Percentiles rank a stretch among this genome's conserved stretches.
phyloP scores from a whole-genome alignment of 139 green algal species.

The Micractinium sp. region DNA sequence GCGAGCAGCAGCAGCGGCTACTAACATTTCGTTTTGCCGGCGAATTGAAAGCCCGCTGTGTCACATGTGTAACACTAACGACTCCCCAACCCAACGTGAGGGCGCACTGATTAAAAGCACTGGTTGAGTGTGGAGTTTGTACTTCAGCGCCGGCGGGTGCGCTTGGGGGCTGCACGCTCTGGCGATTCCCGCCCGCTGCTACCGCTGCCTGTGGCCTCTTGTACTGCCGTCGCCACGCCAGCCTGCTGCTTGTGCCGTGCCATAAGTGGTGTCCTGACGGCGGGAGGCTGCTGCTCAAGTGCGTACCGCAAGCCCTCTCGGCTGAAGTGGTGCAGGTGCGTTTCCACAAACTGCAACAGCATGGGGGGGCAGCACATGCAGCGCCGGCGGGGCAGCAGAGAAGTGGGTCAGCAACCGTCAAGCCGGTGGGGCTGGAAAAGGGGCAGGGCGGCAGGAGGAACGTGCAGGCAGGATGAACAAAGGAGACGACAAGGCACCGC shows the following conservation, averaged over 20 bases:
- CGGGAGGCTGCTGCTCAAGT: conserved; percentile 25
- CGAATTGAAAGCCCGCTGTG: too few relatives aligned
- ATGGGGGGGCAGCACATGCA: not conserved
- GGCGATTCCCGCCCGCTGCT: not conserved
- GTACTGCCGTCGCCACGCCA: not conserved
- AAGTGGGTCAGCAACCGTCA: too few relatives aligned
- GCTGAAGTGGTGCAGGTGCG: conserved; percentile 22
- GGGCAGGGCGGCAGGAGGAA: too few relatives aligned
- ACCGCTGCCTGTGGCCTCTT: not conserved
- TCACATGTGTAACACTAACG: too few relatives aligned
- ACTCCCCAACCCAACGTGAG: too few relatives aligned
- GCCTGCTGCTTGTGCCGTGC: not conserved
- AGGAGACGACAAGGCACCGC: too few relatives aligned
- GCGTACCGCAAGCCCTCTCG: conserved; percentile 35
- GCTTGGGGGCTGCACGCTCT: not conserved
- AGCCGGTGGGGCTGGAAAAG: too few relatives aligned
- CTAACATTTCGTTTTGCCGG: too few relatives aligned
- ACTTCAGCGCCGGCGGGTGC: not conserved
- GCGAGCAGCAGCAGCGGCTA: too few relatives aligned
- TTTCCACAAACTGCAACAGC: not conserved
- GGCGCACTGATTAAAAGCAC: too few relatives aligned
- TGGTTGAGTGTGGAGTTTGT: not conserved
- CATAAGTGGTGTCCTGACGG: not conserved
- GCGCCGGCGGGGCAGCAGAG: too few relatives aligned
- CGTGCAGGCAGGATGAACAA: too few relatives aligned